Conservation (phyloP, 495 filamentous ascomycete species). For the Chaetomium tenue region DNA sequence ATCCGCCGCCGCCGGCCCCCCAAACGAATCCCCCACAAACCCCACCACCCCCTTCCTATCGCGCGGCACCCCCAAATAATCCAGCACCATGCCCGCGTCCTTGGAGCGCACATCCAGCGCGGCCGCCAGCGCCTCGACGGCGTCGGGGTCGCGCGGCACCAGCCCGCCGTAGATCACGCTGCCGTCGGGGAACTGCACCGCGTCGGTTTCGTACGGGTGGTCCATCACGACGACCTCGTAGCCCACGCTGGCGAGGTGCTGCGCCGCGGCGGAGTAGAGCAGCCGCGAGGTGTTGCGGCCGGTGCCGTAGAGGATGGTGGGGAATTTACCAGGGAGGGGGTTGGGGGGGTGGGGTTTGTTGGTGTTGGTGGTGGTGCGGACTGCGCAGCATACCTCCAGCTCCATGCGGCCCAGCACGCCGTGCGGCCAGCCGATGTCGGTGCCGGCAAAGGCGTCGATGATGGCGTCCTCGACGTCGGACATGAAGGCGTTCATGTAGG, state of each 20-base stretch:
- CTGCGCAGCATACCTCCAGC: constrained; percentile 2
- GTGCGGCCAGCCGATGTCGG: constrained; percentile 2
- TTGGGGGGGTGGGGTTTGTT: neutral
- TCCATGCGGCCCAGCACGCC: neutral
- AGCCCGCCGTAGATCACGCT: constrained; percentile 9
- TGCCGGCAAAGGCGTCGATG: neutral
- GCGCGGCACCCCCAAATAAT: neutral
- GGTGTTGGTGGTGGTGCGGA: neutral
- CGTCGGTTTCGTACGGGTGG: constrained; percentile 17
- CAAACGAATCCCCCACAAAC: constrained; percentile 12
- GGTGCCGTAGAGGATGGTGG: neutral
- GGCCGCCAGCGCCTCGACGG: neutral
- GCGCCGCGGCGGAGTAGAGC: constrained; percentile 5
- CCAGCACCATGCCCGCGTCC: constrained; percentile 7
- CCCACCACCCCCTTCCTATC: neutral
- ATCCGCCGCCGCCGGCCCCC: constrained; percentile 3
- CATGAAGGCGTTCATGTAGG: constrained; percentile 10
- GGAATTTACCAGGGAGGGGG: neutral
- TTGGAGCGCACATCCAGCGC: constrained; percentile 11
- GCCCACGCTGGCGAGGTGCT: constrained; percentile 12
- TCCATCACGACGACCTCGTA: constrained; percentile 14
- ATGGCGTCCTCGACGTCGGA: neutral
- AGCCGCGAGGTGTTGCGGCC: constrained; percentile 11
- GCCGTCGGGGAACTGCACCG: constrained; percentile 15
- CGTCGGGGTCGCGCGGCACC: neutral